These are phyloP conservation scores for Linaria vulgaris DNA, from an alignment of 257 asterid genomes.

Conservation along the genomic window DNA sequence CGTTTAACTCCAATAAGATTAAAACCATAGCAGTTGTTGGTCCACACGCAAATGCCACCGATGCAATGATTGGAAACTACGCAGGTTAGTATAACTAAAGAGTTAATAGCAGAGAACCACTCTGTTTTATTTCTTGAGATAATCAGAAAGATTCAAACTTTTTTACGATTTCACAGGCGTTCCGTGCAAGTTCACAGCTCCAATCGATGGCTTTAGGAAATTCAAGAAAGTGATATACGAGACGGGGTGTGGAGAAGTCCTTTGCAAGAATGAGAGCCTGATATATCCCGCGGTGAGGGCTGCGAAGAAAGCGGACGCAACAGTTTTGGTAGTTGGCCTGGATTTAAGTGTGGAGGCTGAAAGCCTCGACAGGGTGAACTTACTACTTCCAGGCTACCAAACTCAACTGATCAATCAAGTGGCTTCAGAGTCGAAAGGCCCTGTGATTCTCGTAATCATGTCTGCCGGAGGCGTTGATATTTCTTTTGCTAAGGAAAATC, in stretches of 20 bases:
- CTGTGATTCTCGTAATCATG: conserved; percentile 41
- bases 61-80: too few relatives aligned
- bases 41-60: conserved; percentile 47
- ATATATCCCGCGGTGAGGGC: conserved; percentile 37
- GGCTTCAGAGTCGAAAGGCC: conserved; percentile 36
- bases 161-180: conserved; percentile 28
- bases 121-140: too few relatives aligned
- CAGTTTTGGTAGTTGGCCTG: conserved; percentile 36
- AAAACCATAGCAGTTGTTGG: conserved; percentile 44
- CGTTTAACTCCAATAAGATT: conserved; percentile 21
- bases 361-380: conserved; percentile 30
- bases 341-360: conserved; percentile 41
- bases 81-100: too few relatives aligned
- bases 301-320: conserved; percentile 40
- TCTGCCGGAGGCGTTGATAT: conserved; percentile 49
- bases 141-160: not conserved
- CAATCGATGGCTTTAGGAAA: conserved; percentile 31
- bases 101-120: too few relatives aligned
- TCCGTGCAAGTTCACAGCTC: conserved; percentile 40
- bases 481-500: conserved; percentile 31
- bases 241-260: conserved; percentile 37
- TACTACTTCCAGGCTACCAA: conserved; percentile 48
- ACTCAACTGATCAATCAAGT: conserved; percentile 32
- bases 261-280: conserved; percentile 29
- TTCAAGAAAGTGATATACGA: conserved; percentile 24